phyloP scores from a whole-genome alignment of 768 basidiomycete genomes.

The Phallus indusiatus region DNA sequence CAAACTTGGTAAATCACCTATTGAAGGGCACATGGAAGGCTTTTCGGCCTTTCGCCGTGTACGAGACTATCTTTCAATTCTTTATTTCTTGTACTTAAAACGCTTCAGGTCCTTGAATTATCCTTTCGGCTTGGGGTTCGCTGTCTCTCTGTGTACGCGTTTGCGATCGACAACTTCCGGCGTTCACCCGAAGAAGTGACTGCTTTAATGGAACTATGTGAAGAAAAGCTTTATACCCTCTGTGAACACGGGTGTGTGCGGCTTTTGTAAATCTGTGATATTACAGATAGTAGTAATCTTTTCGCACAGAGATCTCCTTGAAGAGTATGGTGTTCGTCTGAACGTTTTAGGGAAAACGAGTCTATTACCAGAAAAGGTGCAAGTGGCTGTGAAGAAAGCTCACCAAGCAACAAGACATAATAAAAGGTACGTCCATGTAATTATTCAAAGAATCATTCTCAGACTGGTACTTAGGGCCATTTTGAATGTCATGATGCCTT shows the following conservation, averaged over 20 bases:
- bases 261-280: too few relatives aligned
- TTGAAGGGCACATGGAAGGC: slow-evolving; percentile 77
- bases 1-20: slow-evolving; percentile 49
- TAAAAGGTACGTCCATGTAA: slow-evolving; percentile 39
- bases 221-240: slow-evolving; percentile 68
- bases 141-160: slow-evolving; percentile 94
- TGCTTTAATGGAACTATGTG: slow-evolving; percentile 77
- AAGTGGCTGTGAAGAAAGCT: slow-evolving; percentile 55
- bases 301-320: slow-evolving; percentile 45
- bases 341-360: slow-evolving; percentile 69
- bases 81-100: background rate
- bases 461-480: slow-evolving; percentile 47
- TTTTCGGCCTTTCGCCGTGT: slow-evolving; percentile 75
- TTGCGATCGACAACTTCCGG: slow-evolving; percentile 96
- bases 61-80: slow-evolving; percentile 19
- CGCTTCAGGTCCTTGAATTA: slow-evolving; percentile 65
- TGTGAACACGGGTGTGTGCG: slow-evolving; percentile 65
- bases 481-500: slow-evolving; percentile 89
- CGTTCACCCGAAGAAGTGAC: slow-evolving; percentile 79
- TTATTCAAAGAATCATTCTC: background rate
- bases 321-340: slow-evolving; percentile 74
- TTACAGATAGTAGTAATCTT: background rate
- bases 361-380: slow-evolving; percentile 74
- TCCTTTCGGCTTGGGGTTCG: slow-evolving; percentile 71
- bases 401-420: slow-evolving; percentile 72